These are phyloP conservation scores for Ogataea pilisensis DNA, from an alignment of 805 yeast species.

Conservation along the genomic window DNA sequence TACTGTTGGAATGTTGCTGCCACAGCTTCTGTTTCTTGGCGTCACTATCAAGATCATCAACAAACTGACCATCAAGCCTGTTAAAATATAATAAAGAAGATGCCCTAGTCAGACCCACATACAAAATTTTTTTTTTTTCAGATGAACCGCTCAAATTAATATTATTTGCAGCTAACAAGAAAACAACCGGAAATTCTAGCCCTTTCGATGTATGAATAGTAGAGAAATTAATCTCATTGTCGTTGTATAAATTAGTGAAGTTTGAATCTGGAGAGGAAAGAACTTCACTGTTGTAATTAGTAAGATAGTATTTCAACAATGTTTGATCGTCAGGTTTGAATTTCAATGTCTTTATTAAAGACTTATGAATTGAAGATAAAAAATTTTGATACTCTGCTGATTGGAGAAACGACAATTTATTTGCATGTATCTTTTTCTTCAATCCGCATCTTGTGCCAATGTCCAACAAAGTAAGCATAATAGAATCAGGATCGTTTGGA, in stretches of 20 bases:
- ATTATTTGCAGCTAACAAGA: conserved; percentile 35
- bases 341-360: conserved; percentile 23
- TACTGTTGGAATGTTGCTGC: neutral
- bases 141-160: conserved; percentile 9
- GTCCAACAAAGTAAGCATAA: conserved; percentile 32
- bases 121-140: conserved; percentile 42
- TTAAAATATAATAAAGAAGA: conserved; percentile 39
- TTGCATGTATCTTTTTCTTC: conserved; percentile 25
- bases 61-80: conserved; percentile 19
- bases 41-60: conserved; percentile 17
- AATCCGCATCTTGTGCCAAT: conserved; percentile 35
- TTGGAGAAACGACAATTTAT: conserved; percentile 15
- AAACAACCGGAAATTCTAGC: conserved; percentile 66
- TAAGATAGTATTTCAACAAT: conserved; percentile 38
- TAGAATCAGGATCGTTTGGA: conserved; percentile 32
- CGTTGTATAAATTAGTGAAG: conserved; percentile 23
- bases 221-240: conserved; percentile 46
- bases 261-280: conserved; percentile 14
- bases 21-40: neutral
- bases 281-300: conserved; percentile 36
- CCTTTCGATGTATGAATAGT: conserved; percentile 78
- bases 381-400: conserved; percentile 27
- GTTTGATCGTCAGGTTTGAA: conserved; percentile 22
- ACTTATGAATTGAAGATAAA: conserved; percentile 34
- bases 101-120: conserved; percentile 69